Conservation (phyloP, 2,329 filamentous ascomycete species). For the Sporothrix euskadiensis region DNA sequence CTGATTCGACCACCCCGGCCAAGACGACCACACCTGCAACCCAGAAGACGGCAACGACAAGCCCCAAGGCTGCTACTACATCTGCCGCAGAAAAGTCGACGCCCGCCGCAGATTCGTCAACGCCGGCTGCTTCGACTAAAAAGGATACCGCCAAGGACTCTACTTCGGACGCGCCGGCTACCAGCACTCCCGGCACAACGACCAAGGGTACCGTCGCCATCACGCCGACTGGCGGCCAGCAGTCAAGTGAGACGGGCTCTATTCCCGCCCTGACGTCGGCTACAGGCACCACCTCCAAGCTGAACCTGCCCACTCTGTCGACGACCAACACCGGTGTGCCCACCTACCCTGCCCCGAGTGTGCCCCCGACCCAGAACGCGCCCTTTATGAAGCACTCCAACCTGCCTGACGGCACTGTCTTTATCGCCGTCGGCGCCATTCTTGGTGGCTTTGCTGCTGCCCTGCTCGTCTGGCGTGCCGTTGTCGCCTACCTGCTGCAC, state of each 20-base stretch:
- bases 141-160: slow-evolving; percentile 13
- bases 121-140: slow-evolving; percentile 31
- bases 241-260: slow-evolving; percentile 14
- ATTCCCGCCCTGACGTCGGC: slow-evolving; percentile 31
- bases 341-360: slow-evolving; percentile 69
- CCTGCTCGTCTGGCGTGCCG: slow-evolving; percentile 83
- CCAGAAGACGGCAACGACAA: slow-evolving; percentile 28
- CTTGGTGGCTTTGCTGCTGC: slow-evolving; percentile 78
- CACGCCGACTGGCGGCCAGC: slow-evolving; percentile 20
- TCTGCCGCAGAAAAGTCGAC: slow-evolving; percentile 25
- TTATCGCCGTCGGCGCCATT: slow-evolving; percentile 89
- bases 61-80: slow-evolving; percentile 19
- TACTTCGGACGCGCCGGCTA: background rate
- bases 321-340: slow-evolving; percentile 43
- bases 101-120: slow-evolving; percentile 19
- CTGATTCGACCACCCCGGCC: slow-evolving; percentile 31
- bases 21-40: background rate
- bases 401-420: slow-evolving; percentile 89
- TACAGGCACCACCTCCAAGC: slow-evolving; percentile 27
- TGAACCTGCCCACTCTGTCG: slow-evolving; percentile 47
- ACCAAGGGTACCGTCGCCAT: slow-evolving; percentile 28
- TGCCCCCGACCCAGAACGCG: slow-evolving; percentile 80
- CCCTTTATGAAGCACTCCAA: slow-evolving; percentile 89
- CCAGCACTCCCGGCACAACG: slow-evolving; percentile 22
- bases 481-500: slow-evolving; percentile 88